Percentiles rank a stretch among this genome's conserved stretches.
Conservation (phyloP, 139 green algal species). For the Closterium sp. region DNA sequence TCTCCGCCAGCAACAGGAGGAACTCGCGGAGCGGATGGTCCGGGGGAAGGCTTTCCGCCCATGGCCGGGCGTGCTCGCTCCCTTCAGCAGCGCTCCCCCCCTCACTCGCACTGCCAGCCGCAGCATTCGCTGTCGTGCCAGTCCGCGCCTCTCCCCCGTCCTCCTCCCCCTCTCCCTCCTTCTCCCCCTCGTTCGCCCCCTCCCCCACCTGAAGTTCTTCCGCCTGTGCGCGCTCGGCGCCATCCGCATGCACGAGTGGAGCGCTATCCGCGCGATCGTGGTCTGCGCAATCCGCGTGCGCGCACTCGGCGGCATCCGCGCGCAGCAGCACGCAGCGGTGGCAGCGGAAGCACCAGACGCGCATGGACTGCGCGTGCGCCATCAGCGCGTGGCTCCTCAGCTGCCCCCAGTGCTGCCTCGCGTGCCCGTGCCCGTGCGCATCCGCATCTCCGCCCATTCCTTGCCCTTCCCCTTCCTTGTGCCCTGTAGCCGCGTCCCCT, state of each 20-base stretch:
- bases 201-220: background rate
- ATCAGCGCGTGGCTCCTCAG: conserved; percentile 10
- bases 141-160: background rate
- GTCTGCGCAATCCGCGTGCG: background rate
- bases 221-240: background rate
- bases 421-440: background rate
- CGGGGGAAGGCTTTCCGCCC: background rate
- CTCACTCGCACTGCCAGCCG: background rate
- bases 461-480: background rate
- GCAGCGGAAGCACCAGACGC: conserved; percentile 12
- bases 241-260: background rate
- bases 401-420: background rate
- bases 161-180: background rate
- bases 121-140: background rate
- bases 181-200: too few relatives aligned
- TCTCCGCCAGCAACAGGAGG: background rate
- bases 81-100: background rate
- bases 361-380: background rate
- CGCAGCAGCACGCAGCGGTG: conserved; percentile 1
- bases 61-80: too few relatives aligned
- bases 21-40: background rate
- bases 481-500: background rate
- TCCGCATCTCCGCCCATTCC: too few relatives aligned
- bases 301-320: background rate
- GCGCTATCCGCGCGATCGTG: too few relatives aligned